These are phyloP conservation scores for Magnolia kwangsiensis DNA, from an alignment of 164 flowering plant species.

Conservation along the genomic window DNA sequence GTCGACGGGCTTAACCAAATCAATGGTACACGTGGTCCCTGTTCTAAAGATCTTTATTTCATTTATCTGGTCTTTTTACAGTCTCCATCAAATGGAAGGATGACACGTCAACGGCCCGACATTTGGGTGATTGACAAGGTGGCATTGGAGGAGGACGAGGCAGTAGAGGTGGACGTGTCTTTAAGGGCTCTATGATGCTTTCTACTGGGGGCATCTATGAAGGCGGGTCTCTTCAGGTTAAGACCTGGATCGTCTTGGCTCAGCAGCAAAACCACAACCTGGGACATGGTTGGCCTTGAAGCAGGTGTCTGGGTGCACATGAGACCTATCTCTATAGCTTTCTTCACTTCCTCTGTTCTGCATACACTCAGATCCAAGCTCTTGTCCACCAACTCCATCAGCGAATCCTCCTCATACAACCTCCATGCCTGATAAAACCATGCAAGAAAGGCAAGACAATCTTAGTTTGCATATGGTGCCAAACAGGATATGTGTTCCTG, in stretches of 20 bases:
- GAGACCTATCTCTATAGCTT: slow-evolving; percentile 38
- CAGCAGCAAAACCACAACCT: slow-evolving; percentile 31
- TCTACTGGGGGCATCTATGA: slow-evolving; percentile 15
- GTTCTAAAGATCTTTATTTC: too few relatives aligned
- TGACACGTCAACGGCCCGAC: too few relatives aligned
- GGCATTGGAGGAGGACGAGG: background rate
- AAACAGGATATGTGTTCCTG: too few relatives aligned
- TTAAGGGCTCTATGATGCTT: background rate
- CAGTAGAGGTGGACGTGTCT: background rate
- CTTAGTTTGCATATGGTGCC: too few relatives aligned
- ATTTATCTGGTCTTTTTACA: too few relatives aligned
- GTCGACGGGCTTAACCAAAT: too few relatives aligned
- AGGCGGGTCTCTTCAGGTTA: slow-evolving; percentile 22
- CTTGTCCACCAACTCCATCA: slow-evolving; percentile 35
- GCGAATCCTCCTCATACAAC: slow-evolving; percentile 30
- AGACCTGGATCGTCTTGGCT: slow-evolving; percentile 16
- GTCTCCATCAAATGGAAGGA: too few relatives aligned
- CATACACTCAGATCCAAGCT: slow-evolving; percentile 26
- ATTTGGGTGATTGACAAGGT: too few relatives aligned
- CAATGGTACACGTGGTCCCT: too few relatives aligned
- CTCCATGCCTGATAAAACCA: slow-evolving; percentile 38
- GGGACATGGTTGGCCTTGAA: slow-evolving; percentile 49
- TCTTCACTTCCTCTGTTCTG: slow-evolving; percentile 30
- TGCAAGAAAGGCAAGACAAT: too few relatives aligned
- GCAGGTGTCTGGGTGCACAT: slow-evolving; percentile 40